Conservation (phyloP, 805 yeast genomes). For the Tetrapisispora taiwanensis region DNA sequence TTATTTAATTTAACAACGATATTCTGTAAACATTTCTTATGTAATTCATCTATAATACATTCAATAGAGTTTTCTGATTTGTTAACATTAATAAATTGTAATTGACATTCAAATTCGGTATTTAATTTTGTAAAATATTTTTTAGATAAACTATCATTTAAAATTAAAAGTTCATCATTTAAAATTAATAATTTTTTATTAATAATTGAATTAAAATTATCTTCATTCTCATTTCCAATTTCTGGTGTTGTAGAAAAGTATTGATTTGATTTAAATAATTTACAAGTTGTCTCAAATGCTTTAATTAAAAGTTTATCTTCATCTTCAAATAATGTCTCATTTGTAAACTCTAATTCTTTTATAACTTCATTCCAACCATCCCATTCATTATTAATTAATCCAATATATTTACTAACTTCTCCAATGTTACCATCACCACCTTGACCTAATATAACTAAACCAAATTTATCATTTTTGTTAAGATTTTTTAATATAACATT, state of each 20-base stretch:
- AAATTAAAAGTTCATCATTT: not conserved
- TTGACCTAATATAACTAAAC: slow-evolving; percentile 39
- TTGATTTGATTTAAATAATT: slow-evolving; percentile 6
- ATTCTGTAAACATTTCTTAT: slow-evolving; percentile 1
- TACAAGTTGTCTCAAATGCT: slow-evolving; percentile 19
- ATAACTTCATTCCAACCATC: slow-evolving; percentile 39
- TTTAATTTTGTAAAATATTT: not conserved
- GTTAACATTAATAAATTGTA: not conserved
- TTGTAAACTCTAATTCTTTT: slow-evolving; percentile 27
- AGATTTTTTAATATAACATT: slow-evolving; percentile 23
- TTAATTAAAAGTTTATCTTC: slow-evolving; percentile 10
- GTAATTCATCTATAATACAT: not conserved
- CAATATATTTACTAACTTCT: slow-evolving; percentile 36
- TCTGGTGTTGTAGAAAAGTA: not conserved
- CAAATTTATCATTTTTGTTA: slow-evolving; percentile 34
- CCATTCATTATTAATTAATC: slow-evolving; percentile 38
- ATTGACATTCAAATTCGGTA: not conserved
- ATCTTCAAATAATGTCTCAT: slow-evolving; percentile 11
- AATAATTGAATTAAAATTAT: too few species aligned
- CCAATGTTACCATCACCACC: slow-evolving; percentile 32
- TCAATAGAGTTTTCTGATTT: not conserved
- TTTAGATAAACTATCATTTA: not conserved
- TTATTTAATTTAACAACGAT: not conserved
- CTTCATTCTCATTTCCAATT: not conserved
- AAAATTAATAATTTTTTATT: not conserved